A percentile compares a stretch with the other conserved stretches of the same genome.
These are phyloP conservation scores for Clonostachys sp. DNA, from an alignment of 2,329 filamentous ascomycete species.

Conservation along the genomic window DNA sequence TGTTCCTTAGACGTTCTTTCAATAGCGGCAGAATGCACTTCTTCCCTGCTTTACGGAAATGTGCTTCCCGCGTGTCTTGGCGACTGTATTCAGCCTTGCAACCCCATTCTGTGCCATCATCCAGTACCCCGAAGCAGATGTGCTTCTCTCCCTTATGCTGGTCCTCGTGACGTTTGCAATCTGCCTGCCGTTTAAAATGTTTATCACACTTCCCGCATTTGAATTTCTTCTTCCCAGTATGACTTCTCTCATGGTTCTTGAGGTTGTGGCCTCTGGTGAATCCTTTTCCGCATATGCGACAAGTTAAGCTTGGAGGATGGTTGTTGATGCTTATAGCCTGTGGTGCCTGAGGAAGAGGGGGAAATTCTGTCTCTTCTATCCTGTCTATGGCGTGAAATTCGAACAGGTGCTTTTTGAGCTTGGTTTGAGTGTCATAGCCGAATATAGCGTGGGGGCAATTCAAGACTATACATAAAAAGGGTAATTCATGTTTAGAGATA, in stretches of 20 bases:
- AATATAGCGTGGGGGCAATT: conserved; percentile 23
- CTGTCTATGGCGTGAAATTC: background rate
- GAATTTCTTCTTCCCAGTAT: background rate
- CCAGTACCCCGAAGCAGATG: conserved; percentile 4
- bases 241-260: background rate
- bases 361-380: background rate
- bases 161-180: conserved; percentile 12
- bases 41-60: background rate
- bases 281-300: background rate
- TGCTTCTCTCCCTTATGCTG: conserved; percentile 15
- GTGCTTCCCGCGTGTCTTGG: background rate
- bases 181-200: background rate
- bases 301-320: background rate
- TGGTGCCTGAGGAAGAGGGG: background rate
- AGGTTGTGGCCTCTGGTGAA: background rate
- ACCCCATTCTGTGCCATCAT: conserved; percentile 1
- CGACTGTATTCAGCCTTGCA: background rate
- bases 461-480: conserved; percentile 25
- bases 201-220: background rate
- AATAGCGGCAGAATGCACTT: background rate
- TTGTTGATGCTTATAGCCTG: background rate
- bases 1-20: background rate
- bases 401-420: conserved; percentile 18
- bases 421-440: conserved; percentile 33
- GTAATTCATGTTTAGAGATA: conserved; percentile 29